These are phyloP conservation scores for Schrenkiella parvula DNA, from an alignment of 345 rosid species.

Conservation along the genomic window DNA sequence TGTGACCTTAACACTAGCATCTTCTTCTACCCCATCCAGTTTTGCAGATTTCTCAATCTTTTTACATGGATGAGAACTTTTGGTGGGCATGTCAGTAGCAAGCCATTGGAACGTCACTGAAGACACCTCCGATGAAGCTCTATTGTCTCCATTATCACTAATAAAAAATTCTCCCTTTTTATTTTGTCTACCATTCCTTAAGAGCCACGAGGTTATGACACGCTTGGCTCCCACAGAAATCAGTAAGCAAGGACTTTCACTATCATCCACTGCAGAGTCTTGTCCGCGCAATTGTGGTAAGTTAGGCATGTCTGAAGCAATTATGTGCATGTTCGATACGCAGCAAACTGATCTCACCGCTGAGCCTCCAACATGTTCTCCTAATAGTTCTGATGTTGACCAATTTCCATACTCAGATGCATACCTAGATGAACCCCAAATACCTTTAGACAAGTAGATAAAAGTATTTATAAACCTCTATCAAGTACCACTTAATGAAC, in stretches of 20 bases:
- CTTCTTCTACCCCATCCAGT: conserved; percentile 11
- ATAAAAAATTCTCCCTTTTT: conserved; percentile 26
- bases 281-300: conserved; percentile 15
- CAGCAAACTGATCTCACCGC: conserved; percentile 89
- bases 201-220: conserved; percentile 80
- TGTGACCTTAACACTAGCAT: conserved; percentile 21
- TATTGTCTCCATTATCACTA: conserved; percentile 24
- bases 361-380: conserved; percentile 98
- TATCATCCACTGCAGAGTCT: conserved; percentile 29
- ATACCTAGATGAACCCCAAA: conserved; percentile 46
- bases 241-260: conserved; percentile 52
- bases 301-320: conserved; percentile 34
- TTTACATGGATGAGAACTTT: conserved; percentile 41
- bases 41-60: conserved; percentile 32
- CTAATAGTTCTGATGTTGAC: conserved; percentile 77
- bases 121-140: conserved; percentile 34
- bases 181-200: conserved; percentile 43
- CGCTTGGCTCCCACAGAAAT: conserved; percentile 94
- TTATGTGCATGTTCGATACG: conserved; percentile 48
- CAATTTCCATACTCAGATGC: conserved; percentile 52
- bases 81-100: conserved; percentile 86
- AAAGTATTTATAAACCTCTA: not conserved
- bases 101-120: conserved; percentile 93
- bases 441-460: not conserved
- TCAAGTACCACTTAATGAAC: not conserved